Evolutionary conservation across 1,284 basidiomycete species (phyloP), one percentile per base, ranked within the genome.

Genomic region (Trichosporon coremiiforme): DNA sequence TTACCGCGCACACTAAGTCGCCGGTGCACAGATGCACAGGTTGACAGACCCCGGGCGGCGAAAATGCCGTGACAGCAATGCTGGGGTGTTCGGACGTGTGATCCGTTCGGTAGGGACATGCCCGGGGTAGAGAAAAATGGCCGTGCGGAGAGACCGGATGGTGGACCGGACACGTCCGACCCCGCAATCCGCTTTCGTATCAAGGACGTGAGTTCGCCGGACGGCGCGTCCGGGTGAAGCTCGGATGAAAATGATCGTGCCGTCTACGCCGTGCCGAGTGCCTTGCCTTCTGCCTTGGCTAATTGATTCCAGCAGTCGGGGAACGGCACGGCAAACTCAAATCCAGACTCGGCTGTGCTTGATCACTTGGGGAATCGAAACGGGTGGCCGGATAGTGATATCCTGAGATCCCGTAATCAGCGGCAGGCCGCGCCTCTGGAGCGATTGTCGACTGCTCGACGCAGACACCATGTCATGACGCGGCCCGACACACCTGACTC

Each of bases 201-300:
- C 57, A 60, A 33, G 57, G 57, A 60, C 57, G 57, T 60, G 29
- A 35, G 57, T 60, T 60, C 31, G 31, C 57, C 57, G 57, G 29
- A 17, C 1, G 31, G 29, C 57, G 35, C 29, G 57, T 15, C 29
- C 29, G 29, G 57, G 31, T 60, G 47, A 53, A 53, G 47, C 47
- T 53, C 47, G 47, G 47, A 53, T 20, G 47, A 22, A 20, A 53
- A 17, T 22, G 20, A 15, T 45, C 41, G 41, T 53, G 47, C 47
- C 47, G 47, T 38, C 36, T 38, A 12, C 22, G 47, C 47, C 47
- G 47, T 22, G 47, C 47, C 47, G 20, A 22, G 33, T 47, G 47
- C 33, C 33, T 33, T 53, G 47, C 20, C 20, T 20, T 53, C 47
- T 20, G 47, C 47, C 20, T 47, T 53, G 9, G 6, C 2, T 6